Evolutionary conservation across 2,329 filamentous ascomycete genomes (phyloP).

Genomic region (Pseudocercospora musae): DNA sequence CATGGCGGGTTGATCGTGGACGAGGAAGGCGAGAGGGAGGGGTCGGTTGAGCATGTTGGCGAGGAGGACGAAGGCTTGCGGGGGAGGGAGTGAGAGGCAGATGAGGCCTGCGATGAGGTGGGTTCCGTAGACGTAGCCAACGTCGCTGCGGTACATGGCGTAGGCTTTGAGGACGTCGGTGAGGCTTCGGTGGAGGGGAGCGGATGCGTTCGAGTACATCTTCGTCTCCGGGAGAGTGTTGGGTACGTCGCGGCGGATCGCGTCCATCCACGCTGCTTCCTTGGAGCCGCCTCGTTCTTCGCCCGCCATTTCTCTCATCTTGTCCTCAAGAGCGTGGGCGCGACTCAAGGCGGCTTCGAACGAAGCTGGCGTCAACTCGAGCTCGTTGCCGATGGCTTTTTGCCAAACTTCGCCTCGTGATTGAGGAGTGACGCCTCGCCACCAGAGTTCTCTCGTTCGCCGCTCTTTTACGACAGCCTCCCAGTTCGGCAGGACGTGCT

Average conservation of each 20-base stretch:
- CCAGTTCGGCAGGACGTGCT: slow-evolving; percentile 74
- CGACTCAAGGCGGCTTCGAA: slow-evolving; percentile 69
- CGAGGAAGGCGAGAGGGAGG: slow-evolving; percentile 71
- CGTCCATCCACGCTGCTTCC: slow-evolving; percentile 59
- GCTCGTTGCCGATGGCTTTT: slow-evolving; percentile 68
- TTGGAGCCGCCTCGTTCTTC: slow-evolving; percentile 49
- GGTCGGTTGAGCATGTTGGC: slow-evolving; percentile 76
- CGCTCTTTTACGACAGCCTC: slow-evolving; percentile 65
- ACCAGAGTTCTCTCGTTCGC: slow-evolving; percentile 73
- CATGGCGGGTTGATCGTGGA: slow-evolving; percentile 66
- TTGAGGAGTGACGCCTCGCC: slow-evolving; percentile 71
- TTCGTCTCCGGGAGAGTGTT: slow-evolving; percentile 68
- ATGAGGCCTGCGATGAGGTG: slow-evolving; percentile 72
- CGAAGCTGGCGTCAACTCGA: slow-evolving; percentile 63
- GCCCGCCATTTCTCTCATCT: slow-evolving; percentile 46
- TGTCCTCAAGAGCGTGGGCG: slow-evolving; percentile 60
- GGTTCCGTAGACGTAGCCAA: slow-evolving; percentile 71
- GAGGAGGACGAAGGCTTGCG: slow-evolving; percentile 66
- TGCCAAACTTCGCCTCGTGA: slow-evolving; percentile 68
- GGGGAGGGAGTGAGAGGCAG: slow-evolving; percentile 65
- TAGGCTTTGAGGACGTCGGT: slow-evolving; percentile 75
- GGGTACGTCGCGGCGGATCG: slow-evolving; percentile 63
- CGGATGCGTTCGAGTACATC: slow-evolving; percentile 63
- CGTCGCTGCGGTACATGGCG: slow-evolving; percentile 76
- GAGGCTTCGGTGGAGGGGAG: slow-evolving; percentile 65